Conservation (phyloP, 768 basidiomycete genomes). For the Mycena belliarum region DNA sequence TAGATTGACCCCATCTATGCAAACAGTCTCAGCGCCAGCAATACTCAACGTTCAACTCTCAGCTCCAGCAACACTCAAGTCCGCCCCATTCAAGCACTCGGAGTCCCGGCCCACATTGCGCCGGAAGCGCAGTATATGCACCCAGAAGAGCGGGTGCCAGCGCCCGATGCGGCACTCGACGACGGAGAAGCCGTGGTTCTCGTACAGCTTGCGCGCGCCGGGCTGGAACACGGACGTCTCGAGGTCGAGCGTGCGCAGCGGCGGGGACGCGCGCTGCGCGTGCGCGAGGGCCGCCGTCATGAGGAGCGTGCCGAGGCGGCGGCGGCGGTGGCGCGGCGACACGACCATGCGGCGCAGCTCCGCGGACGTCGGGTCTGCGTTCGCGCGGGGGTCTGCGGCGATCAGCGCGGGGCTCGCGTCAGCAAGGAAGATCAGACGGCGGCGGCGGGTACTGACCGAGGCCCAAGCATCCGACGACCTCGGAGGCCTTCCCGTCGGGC, state of each 20-base stretch:
- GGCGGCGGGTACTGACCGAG: constrained; percentile 24
- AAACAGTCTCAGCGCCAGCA: too few relatives aligned
- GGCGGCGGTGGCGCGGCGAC: constrained; percentile 16
- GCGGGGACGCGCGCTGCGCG: constrained; percentile 3
- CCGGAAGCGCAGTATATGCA: neutral
- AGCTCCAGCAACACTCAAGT: too few relatives aligned
- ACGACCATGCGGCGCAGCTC: constrained; percentile 27
- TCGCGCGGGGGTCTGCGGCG: constrained; percentile 4
- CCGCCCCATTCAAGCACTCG: too few relatives aligned
- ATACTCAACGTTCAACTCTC: too few relatives aligned
- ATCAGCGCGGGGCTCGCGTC: neutral
- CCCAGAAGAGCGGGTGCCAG: neutral
- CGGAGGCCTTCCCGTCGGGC: constrained; percentile 5
- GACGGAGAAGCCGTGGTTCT: constrained; percentile 20
- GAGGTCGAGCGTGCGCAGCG: constrained; percentile 15
- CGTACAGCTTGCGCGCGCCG: constrained; percentile 21
- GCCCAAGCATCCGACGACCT: constrained; percentile 25
- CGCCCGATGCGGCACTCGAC: neutral
- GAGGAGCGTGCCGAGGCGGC: constrained; percentile 21
- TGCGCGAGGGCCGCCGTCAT: constrained; percentile 15
- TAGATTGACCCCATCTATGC: too few relatives aligned
- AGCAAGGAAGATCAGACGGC: too few relatives aligned
- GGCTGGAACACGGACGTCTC: constrained; percentile 19
- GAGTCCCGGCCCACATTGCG: neutral
- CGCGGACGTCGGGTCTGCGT: constrained; percentile 1